Base-by-base conservation (phyloP, 78 protist genomes). In the Thecamonas trahens region DNA sequence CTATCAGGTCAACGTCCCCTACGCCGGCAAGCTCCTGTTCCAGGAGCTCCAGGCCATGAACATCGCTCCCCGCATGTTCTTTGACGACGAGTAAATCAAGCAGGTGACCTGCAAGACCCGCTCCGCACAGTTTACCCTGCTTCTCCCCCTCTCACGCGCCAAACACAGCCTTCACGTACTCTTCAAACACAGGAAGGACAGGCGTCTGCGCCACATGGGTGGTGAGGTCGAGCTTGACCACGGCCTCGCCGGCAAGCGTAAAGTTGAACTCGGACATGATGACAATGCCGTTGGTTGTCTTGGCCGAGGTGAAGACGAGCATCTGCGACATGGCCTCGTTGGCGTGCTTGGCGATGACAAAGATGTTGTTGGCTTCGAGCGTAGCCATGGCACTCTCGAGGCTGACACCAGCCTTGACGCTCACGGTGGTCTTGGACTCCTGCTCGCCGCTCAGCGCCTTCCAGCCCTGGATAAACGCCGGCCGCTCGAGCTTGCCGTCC, bases 11-110 rank as follows among this genome's bases (percentile, higher is more conserved):
- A 26, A 26, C 47, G 74, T 98, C 18, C 99, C 99, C 14, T 97
- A 97, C 66, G 99, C 99, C 2, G 77, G 91, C 79, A 97, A 97
- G 77, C 88, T 97, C 18, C 89, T 97, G 38, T 91, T 98, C 93
- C 99, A 98, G 74, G 99, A 98, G 72, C 86, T 98, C 22, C 94
- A 91, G 99, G 55, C 98, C 38, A 98, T 98, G 99, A 31, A 50
- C 60, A 82, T 98, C 40, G 89, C 91, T 0, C 99, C 99, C 22
- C 71, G 99, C 1, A 57, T 97, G 74, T 35, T 67, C 73, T 70
- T 70, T 14, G 58, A 1, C 37, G n/a, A n/a, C n/a, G n/a, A n/a
- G n/a, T n/a, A n/a, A n/a, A n/a, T n/a, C n/a, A n/a, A n/a, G n/a
- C n/a, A n/a, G n/a, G n/a, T n/a, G n/a, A n/a, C n/a, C n/a, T n/a